Percentiles rank a stretch among this genome's conserved stretches.
These are phyloP conservation scores for Lipomyces yamanashiensis DNA, from an alignment of 805 yeast species.

Conservation along the genomic window DNA sequence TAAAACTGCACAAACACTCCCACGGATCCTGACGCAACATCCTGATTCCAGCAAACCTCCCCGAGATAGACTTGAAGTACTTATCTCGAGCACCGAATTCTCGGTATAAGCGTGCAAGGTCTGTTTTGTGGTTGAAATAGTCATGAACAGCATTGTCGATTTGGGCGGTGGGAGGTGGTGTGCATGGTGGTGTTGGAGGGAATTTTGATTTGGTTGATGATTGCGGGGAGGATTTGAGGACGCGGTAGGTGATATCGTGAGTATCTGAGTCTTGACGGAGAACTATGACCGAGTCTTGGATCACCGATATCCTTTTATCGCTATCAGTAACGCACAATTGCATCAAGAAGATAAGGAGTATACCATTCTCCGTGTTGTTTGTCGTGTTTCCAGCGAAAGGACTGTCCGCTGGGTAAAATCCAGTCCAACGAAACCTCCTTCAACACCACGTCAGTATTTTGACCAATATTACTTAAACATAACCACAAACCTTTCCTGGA, in stretches of 20 bases:
- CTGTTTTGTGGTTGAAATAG: conserved; percentile 71
- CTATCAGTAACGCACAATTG: not conserved
- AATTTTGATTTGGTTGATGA: conserved; percentile 53
- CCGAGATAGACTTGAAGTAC: conserved; percentile 48
- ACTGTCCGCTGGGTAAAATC: conserved; percentile 83
- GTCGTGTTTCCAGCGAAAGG: conserved; percentile 69
- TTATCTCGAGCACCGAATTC: conserved; percentile 67
- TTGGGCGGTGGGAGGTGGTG: conserved; percentile 55
- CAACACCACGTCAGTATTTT: not conserved
- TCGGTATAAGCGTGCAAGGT: conserved; percentile 57
- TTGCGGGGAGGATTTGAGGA: conserved; percentile 39
- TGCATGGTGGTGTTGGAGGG: conserved; percentile 51
- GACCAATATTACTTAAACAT: not conserved
- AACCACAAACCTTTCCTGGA: conserved; percentile 10
- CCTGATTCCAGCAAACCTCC: conserved; percentile 67
- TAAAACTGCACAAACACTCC: conserved; percentile 89
- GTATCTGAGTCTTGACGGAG: conserved; percentile 62
- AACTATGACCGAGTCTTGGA: conserved; percentile 63
- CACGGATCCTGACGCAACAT: conserved; percentile 94
- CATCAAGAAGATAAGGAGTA: not conserved
- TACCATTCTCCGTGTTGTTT: conserved; percentile 61
- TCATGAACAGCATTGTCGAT: conserved; percentile 56
- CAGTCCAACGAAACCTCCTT: conserved; percentile 63
- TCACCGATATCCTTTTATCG: conserved; percentile 56
- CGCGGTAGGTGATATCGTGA: conserved; percentile 56